Evolutionary conservation across 2,329 filamentous ascomycete genomes (phyloP).

Genomic region (Zarea fungicola): DNA sequence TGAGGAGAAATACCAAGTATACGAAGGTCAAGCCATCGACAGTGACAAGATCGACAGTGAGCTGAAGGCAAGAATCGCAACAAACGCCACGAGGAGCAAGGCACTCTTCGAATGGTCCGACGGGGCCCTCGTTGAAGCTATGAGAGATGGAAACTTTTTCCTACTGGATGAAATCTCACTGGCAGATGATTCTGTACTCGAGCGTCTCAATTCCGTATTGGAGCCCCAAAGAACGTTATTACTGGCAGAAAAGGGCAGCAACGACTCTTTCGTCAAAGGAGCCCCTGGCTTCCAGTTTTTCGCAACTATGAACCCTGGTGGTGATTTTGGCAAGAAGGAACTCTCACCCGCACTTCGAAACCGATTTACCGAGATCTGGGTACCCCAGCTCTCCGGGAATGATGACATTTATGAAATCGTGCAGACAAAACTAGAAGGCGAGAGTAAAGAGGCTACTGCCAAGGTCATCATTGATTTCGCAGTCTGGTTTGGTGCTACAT

Average conservation of each 20-base stretch:
- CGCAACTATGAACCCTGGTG: constrained; percentile 98
- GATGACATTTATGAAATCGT: constrained; percentile 89
- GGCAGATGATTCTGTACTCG: constrained; percentile 93
- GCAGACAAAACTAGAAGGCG: constrained; percentile 60
- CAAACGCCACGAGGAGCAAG: constrained; percentile 59
- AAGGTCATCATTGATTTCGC: constrained; percentile 77
- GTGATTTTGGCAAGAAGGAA: constrained; percentile 97
- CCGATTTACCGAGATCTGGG: constrained; percentile 98
- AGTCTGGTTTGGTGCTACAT: constrained; percentile 83
- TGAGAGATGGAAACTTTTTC: constrained; percentile 87
- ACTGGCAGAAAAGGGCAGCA: constrained; percentile 86
- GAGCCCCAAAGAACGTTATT: constrained; percentile 82
- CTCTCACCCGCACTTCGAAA: constrained; percentile 92
- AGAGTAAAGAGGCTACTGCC: constrained; percentile 54
- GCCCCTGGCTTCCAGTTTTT: constrained; percentile 85
- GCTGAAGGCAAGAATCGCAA: constrained; percentile 41
- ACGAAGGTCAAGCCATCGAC: constrained; percentile 42
- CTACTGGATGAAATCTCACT: constrained; percentile 96
- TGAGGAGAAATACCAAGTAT: constrained; percentile 53
- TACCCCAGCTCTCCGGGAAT: constrained; percentile 76
- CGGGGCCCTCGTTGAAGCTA: constrained; percentile 86
- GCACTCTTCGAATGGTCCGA: constrained; percentile 96
- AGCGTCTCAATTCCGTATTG: constrained; percentile 92
- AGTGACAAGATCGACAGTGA: constrained; percentile 43
- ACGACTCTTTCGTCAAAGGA: constrained; percentile 74